These are phyloP conservation scores for Peronospora destructor DNA, from an alignment of 352 stramenopile species.

Conservation along the genomic window DNA sequence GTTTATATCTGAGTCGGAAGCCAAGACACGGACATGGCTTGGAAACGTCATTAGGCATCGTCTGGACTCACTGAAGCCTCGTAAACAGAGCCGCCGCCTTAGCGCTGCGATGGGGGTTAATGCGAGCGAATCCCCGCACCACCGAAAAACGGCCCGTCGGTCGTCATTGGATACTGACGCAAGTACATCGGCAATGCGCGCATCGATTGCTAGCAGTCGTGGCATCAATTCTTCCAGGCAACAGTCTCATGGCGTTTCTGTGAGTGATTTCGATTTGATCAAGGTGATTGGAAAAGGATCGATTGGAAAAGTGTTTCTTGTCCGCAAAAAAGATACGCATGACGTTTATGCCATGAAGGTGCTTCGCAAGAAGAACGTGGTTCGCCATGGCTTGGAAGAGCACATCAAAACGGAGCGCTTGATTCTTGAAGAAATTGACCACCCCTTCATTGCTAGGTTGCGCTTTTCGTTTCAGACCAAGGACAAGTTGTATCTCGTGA, in stretches of 20 bases:
- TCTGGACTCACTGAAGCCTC: constrained; percentile 57
- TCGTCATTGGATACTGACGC: constrained; percentile 36
- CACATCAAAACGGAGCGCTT: constrained; percentile 95
- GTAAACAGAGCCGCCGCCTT: constrained; percentile 46
- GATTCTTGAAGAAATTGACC: constrained; percentile 95
- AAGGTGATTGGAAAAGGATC: constrained; percentile 76
- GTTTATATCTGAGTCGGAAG: constrained; percentile 61
- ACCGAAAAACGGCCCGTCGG: constrained; percentile 37
- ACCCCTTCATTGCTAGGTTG: constrained; percentile 97
- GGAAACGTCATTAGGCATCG: constrained; percentile 56
- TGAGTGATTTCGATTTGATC: constrained; percentile 82
- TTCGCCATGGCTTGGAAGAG: constrained; percentile 89
- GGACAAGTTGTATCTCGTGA: constrained; percentile 85
- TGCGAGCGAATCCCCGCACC: constrained; percentile 32
- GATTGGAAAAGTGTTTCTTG: constrained; percentile 88
- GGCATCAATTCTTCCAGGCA: constrained; percentile 26
- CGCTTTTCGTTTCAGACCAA: constrained; percentile 96
- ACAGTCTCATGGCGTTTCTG: constrained; percentile 42
- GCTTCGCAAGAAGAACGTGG: constrained; percentile 93
- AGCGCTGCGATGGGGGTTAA: constrained; percentile 30
- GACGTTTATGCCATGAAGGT: constrained; percentile 97
- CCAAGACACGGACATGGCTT: constrained; percentile 51
- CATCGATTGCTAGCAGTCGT: constrained; percentile 44
- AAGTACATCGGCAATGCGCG: constrained; percentile 43
- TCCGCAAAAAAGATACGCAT: constrained; percentile 82